These are phyloP conservation scores for Epichloe coenophiala DNA, from an alignment of 2,329 filamentous ascomycete genomes.

Conservation along the genomic window DNA sequence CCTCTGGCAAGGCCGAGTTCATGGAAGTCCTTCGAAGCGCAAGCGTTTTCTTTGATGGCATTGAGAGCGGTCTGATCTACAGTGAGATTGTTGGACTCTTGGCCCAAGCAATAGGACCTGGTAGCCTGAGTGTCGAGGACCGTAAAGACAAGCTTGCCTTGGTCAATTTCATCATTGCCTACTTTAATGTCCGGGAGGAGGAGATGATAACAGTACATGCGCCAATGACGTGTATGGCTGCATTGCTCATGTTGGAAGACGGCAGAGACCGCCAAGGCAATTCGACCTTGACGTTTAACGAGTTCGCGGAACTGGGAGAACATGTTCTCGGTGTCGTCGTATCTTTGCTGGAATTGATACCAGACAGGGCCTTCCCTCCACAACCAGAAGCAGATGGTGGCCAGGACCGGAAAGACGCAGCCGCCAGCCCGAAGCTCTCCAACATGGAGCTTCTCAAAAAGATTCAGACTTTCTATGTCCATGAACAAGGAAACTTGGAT, in stretches of 20 bases:
- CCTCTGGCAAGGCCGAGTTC: constrained; percentile 56
- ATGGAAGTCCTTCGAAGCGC: constrained; percentile 84
- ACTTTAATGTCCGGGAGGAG: constrained; percentile 91
- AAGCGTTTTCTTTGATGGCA: constrained; percentile 92
- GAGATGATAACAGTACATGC: constrained; percentile 87
- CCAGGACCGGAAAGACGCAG: background rate
- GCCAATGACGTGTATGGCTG: constrained; percentile 46
- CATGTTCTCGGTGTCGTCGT: constrained; percentile 34
- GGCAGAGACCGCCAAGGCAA: constrained; percentile 24
- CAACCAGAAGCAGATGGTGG: constrained; percentile 9
- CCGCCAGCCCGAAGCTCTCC: constrained; percentile 8
- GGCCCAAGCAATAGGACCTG: constrained; percentile 40
- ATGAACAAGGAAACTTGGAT: constrained; percentile 58
- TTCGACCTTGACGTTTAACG: constrained; percentile 19
- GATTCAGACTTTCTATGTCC: constrained; percentile 54
- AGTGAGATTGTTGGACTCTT: constrained; percentile 63
- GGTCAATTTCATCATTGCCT: constrained; percentile 66
- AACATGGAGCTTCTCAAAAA: constrained; percentile 43
- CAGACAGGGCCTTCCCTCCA: constrained; percentile 44
- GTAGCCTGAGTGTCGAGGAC: constrained; percentile 28
- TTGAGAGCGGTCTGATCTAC: constrained; percentile 89
- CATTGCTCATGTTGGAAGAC: constrained; percentile 53
- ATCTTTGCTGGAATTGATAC: constrained; percentile 48
- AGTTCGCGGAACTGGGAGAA: constrained; percentile 17
- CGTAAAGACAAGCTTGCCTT: constrained; percentile 54